These are phyloP conservation scores for Macrolepiota fuliginosa DNA, from an alignment of 768 basidiomycete species.

Conservation along the genomic window DNA sequence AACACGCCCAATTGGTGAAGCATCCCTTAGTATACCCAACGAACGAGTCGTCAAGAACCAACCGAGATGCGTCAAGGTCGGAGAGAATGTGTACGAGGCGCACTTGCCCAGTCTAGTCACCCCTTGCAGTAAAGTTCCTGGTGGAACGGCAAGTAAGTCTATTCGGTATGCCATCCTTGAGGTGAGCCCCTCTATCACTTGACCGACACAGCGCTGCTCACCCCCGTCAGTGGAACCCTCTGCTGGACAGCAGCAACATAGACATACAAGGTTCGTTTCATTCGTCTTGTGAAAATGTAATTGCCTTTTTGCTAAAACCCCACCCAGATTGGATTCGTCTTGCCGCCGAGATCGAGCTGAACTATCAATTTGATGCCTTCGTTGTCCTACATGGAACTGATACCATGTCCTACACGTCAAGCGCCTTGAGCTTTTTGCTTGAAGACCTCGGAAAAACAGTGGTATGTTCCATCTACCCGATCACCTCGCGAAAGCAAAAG, in stretches of 20 bases:
- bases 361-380: slow-evolving; percentile 91
- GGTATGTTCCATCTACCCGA: slow-evolving; percentile 35
- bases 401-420: slow-evolving; percentile 88
- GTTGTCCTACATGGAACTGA: slow-evolving; percentile 90
- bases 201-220: slow-evolving; percentile 14
- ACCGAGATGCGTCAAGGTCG: slow-evolving; percentile 44
- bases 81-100: slow-evolving; percentile 70
- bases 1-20: slow-evolving; percentile 59
- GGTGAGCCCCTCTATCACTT: slow-evolving; percentile 36
- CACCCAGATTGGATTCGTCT: slow-evolving; percentile 83
- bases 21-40: slow-evolving; percentile 32
- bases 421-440: slow-evolving; percentile 85
- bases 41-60: slow-evolving; percentile 21
- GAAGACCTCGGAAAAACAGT: slow-evolving; percentile 94
- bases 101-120: slow-evolving; percentile 76
- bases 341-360: slow-evolving; percentile 89
- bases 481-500: background rate
- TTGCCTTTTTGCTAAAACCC: too few relatives aligned
- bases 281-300: background rate
- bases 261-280: slow-evolving; percentile 63
- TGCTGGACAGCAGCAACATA: slow-evolving; percentile 88
- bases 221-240: slow-evolving; percentile 69
- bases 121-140: slow-evolving; percentile 63
- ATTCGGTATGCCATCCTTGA: slow-evolving; percentile 86
- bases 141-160: slow-evolving; percentile 60